Evolutionary conservation across 306 rosid species (phyloP).

Genomic region (Dalbergia cultrata): DNA sequence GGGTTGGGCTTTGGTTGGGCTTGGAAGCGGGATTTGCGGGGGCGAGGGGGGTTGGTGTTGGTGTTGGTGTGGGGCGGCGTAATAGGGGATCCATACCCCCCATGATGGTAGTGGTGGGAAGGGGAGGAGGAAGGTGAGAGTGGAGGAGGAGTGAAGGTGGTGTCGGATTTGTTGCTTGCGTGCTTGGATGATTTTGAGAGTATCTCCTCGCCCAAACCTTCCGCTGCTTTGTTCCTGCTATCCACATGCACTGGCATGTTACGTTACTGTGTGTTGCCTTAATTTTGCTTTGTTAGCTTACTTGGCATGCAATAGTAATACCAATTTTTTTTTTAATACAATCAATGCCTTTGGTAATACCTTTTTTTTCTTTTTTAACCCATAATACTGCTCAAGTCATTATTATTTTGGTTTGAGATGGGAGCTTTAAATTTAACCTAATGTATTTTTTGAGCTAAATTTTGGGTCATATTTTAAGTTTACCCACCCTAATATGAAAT

Average conservation of each 20-base stretch:
- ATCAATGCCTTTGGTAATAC: too few relatives aligned
- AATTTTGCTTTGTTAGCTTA: too few relatives aligned
- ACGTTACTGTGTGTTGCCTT: too few relatives aligned
- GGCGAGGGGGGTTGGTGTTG: constrained; percentile 50
- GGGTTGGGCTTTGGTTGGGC: constrained; percentile 4
- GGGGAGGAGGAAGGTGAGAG: not conserved
- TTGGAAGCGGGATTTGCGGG: constrained; percentile 57
- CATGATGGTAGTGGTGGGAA: not conserved
- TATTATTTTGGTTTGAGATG: too few relatives aligned
- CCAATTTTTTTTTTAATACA: too few relatives aligned
- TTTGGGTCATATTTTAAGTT: too few relatives aligned
- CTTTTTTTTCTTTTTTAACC: too few relatives aligned
- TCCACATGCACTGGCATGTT: not conserved
- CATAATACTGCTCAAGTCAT: too few relatives aligned
- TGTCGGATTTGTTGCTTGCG: constrained; percentile 57
- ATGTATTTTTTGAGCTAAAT: too few relatives aligned
- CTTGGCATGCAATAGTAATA: too few relatives aligned
- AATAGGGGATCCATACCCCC: constrained; percentile 45
- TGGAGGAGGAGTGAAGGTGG: constrained; percentile 15
- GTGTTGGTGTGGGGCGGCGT: constrained; percentile 55
- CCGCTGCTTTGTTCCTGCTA: constrained; percentile 49
- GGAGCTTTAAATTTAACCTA: too few relatives aligned
- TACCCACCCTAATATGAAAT: too few relatives aligned
- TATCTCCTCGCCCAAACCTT: constrained; percentile 65
- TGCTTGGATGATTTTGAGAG: constrained; percentile 60